Evolutionary conservation across 768 basidiomycete genomes (phyloP).

Genomic region (Kockovaella imperatae): DNA sequence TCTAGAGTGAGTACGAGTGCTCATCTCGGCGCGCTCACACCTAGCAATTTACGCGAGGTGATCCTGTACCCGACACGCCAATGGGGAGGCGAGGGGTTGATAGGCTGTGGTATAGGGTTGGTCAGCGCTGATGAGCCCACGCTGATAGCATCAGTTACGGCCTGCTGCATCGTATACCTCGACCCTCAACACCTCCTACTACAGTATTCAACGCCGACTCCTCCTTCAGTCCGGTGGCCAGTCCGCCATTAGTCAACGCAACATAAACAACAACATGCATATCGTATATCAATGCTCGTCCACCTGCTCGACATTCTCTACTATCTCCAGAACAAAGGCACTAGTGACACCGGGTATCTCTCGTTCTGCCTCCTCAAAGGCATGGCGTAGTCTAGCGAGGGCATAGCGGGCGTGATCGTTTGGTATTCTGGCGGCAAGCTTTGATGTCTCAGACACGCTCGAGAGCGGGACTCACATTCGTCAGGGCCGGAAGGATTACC

Average conservation of each 20-base stretch:
- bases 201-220: constrained; percentile 9
- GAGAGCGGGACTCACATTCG: constrained; percentile 59
- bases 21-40: constrained; percentile 17
- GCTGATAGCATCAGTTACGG: constrained; percentile 57
- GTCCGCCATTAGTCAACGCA: neutral
- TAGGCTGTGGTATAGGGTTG: constrained; percentile 93
- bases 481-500: constrained; percentile 68
- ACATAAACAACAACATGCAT: neutral
- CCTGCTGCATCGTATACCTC: constrained; percentile 84
- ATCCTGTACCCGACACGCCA: constrained; percentile 91
- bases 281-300: constrained; percentile 17
- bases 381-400: constrained; percentile 74
- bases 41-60: constrained; percentile 81
- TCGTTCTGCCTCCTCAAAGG: constrained; percentile 89
- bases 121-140: constrained; percentile 30
- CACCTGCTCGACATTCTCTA: constrained; percentile 44
- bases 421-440: constrained; percentile 87
- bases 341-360: constrained; percentile 90
- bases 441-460: constrained; percentile 3
- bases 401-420: constrained; percentile 85
- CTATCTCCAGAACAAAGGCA: constrained; percentile 80
- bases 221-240: constrained; percentile 10
- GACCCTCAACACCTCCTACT: constrained; percentile 47
- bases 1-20: constrained; percentile 63
- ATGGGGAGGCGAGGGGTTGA: constrained; percentile 92